Evolutionary conservation across 2,329 filamentous ascomycete genomes (phyloP).

Genomic region (Calonectria pseudoturangicola): DNA sequence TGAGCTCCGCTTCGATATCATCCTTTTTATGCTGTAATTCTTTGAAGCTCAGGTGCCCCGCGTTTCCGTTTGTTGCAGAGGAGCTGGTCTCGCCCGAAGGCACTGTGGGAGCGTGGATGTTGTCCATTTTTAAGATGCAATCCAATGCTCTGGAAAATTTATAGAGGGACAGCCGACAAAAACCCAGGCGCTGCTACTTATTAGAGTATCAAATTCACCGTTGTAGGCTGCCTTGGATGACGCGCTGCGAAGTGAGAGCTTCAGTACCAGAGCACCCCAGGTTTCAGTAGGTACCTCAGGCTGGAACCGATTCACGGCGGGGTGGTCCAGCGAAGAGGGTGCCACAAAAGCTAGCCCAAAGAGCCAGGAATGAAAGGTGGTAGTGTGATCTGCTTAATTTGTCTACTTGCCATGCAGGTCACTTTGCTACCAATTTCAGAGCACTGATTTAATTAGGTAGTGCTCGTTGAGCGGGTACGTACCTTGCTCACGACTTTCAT

Average conservation of each 20-base stretch:
- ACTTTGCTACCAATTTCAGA: background rate
- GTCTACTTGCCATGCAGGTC: background rate
- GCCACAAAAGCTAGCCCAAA: background rate
- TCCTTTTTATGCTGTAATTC: slow-evolving; percentile 92
- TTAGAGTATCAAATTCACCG: slow-evolving; percentile 9
- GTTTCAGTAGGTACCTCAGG: slow-evolving; percentile 5
- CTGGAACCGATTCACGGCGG: background rate
- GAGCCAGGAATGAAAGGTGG: background rate
- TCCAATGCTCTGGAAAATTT: slow-evolving; percentile 37
- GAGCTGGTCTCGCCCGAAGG: slow-evolving; percentile 84
- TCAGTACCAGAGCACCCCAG: slow-evolving; percentile 22
- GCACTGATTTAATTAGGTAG: background rate
- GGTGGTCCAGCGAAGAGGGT: background rate
- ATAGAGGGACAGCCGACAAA: background rate
- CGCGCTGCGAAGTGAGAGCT: slow-evolving; percentile 39
- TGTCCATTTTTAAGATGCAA: slow-evolving; percentile 66
- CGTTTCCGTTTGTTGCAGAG: slow-evolving; percentile 75
- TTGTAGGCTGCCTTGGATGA: slow-evolving; percentile 46
- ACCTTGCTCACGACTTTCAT: slow-evolving; percentile 6
- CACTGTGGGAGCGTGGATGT: slow-evolving; percentile 75
- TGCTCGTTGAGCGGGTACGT: slow-evolving; percentile 5
- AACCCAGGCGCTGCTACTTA: background rate
- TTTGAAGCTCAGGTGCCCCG: slow-evolving; percentile 80
- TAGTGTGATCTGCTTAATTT: background rate
- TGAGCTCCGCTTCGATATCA: slow-evolving; percentile 88